Evolutionary conservation across 345 rosid species (phyloP), one percentile per base, ranked within the genome.

Genomic region (Mercurialis annua): DNA sequence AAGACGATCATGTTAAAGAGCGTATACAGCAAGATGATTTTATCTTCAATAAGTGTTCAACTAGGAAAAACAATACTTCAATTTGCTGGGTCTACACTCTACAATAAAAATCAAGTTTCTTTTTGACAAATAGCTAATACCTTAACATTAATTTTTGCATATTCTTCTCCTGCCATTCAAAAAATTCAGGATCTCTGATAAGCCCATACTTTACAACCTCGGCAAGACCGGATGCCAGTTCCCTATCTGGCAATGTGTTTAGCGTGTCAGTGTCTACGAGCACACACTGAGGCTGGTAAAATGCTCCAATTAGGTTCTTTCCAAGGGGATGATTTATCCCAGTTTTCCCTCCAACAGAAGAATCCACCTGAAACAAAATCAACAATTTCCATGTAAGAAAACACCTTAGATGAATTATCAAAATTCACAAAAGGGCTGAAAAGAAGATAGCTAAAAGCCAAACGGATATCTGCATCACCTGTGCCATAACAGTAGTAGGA

Each of bases 271-370:
- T 95, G 78, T 95, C 97, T 59, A 95, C 42, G 17, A 92, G 84
- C 51, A 95, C 99, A 74, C 96, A 86, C 70, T 92, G 97, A 66
- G 99, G 99, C 76, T 95, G 99, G 86, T 95, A 90, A 78, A 95
- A 95, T 29, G 99, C 97, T 62, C 99, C 99, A 6, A 92, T 95
- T 88, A 95, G 24, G 71, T 95, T 95, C 87, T 95, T 95, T 67
- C 99, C 99, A 58, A 92, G 98, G 33, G 57, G 77, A 66, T 95
- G 99, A 70, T 95, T 95, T 46, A 92, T 83, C 76, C 98, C 99
- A 30, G 98, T 92, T 85, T 95, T 92, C 34, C 99, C 99, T 66
- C 99, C 99, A 57, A 95, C 97, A 33, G 99, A 95, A 69, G 99
- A 95, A 79, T 95, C 99, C 71, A 92, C 97, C 97, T 91, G 75